Conservation (phyloP, 1,139 yeast species). For the Suhomyces chickasaworum region DNA sequence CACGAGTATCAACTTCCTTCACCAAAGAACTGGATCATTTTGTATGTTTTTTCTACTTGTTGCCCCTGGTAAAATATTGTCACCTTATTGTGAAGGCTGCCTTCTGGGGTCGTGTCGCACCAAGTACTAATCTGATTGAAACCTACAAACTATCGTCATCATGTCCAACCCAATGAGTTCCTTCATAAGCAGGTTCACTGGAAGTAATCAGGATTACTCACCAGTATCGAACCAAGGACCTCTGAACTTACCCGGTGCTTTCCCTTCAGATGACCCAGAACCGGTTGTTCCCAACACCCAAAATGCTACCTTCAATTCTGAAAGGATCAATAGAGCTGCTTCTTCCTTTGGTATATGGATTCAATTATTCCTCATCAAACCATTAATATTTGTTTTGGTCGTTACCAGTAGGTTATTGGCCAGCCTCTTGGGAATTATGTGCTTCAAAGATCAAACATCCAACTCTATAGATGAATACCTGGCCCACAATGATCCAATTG, state of each 20-base stretch:
- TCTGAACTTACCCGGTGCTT: constrained; percentile 16
- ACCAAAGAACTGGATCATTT: too few relatives aligned
- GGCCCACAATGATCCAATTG: constrained; percentile 32
- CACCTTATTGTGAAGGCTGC: too few relatives aligned
- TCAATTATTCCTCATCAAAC: constrained; percentile 29
- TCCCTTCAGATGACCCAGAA: constrained; percentile 12
- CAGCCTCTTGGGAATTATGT: constrained; percentile 28
- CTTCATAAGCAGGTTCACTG: constrained; percentile 7
- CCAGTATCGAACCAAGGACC: constrained; percentile 11
- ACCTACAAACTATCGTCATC: neutral
- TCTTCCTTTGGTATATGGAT: constrained; percentile 17
- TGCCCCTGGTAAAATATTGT: too few relatives aligned
- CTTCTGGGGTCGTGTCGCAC: constrained; percentile 1
- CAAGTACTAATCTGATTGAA: neutral
- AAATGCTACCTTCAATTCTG: constrained; percentile 10
- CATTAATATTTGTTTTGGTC: constrained; percentile 30
- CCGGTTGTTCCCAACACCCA: constrained; percentile 7
- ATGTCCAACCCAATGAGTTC: constrained; percentile 7
- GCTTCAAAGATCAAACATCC: constrained; percentile 27
- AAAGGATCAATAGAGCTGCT: constrained; percentile 1
- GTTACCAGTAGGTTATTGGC: constrained; percentile 29
- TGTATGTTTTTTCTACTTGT: too few relatives aligned
- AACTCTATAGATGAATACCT: constrained; percentile 6
- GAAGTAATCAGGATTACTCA: constrained; percentile 11
- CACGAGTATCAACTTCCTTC: too few relatives aligned